Percentiles rank a stretch among this genome's conserved stretches.
phyloP scores from a whole-genome alignment of 2,329 filamentous ascomycete species.

The Madurella fahalii region DNA sequence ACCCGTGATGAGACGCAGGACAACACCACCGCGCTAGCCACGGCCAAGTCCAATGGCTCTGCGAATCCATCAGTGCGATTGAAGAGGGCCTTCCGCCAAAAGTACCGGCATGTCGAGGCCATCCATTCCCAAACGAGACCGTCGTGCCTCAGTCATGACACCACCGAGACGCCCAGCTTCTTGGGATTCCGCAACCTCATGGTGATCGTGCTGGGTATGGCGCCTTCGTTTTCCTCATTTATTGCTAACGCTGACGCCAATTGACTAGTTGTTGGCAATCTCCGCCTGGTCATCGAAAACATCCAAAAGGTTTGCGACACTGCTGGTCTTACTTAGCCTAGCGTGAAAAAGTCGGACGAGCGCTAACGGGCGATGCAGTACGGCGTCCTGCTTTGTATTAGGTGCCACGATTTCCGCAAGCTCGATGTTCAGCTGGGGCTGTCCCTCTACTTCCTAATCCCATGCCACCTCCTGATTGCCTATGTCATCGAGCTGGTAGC shows the following conservation, averaged over 20 bases:
- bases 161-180: slow-evolving; percentile 71
- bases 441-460: slow-evolving; percentile 79
- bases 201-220: slow-evolving; percentile 80
- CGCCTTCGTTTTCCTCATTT: not conserved
- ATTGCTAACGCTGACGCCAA: not conserved
- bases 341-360: slow-evolving; percentile 7
- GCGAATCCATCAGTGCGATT: slow-evolving; percentile 28
- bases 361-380: slow-evolving; percentile 55
- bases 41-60: slow-evolving; percentile 7
- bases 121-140: slow-evolving; percentile 69
- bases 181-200: slow-evolving; percentile 93
- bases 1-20: not conserved
- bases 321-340: slow-evolving; percentile 16
- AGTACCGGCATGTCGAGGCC: slow-evolving; percentile 89
- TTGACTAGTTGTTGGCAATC: slow-evolving; percentile 75
- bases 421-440: slow-evolving; percentile 73
- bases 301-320: slow-evolving; percentile 68
- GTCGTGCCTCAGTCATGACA: slow-evolving; percentile 84
- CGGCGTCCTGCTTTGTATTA: slow-evolving; percentile 87
- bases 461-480: slow-evolving; percentile 84
- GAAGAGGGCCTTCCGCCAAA: slow-evolving; percentile 46
- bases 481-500: slow-evolving; percentile 85
- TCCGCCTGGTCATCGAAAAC: slow-evolving; percentile 94
- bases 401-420: slow-evolving; percentile 79
- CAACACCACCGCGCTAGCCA: not conserved